These are phyloP conservation scores for Monosporozyma aquatica DNA, from an alignment of 805 yeast species.

Conservation along the genomic window DNA sequence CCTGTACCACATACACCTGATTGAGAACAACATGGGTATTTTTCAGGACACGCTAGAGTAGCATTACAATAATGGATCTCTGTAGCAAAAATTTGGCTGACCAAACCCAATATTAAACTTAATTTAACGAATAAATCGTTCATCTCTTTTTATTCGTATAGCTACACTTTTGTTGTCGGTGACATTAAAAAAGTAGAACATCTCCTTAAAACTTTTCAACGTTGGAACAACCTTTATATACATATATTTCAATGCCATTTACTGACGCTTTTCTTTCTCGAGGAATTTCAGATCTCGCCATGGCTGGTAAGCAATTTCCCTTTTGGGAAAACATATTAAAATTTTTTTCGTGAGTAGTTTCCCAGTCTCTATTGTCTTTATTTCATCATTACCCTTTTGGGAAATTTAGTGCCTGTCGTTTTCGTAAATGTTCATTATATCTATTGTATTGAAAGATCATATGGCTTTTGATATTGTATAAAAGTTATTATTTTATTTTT, in stretches of 20 bases:
- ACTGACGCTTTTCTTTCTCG: no score
- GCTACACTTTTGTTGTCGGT: no score
- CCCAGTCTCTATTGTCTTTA: background rate
- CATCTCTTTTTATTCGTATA: background rate
- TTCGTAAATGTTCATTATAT: no score
- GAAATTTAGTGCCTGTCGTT: no score
- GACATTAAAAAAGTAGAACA: no score
- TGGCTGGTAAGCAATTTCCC: background rate
- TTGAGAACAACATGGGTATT: constrained; percentile 76
- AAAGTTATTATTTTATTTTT: no score
- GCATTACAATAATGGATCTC: constrained; percentile 40
- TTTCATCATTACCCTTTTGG: background rate
- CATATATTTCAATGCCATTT: no score
- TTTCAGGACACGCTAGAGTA: constrained; percentile 58
- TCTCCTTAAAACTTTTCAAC: no score
- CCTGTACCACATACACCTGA: constrained; percentile 79
- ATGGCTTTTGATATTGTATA: background rate
- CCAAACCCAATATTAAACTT: background rate
- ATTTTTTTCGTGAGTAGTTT: background rate
- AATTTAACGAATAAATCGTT: background rate
- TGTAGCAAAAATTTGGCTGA: constrained; percentile 2
- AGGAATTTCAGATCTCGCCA: background rate
- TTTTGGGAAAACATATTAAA: background rate
- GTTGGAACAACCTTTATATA: no score
- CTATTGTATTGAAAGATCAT: no score